phyloP scores from a whole-genome alignment of 257 asterid species.

The Ophiorrhiza pumila region DNA sequence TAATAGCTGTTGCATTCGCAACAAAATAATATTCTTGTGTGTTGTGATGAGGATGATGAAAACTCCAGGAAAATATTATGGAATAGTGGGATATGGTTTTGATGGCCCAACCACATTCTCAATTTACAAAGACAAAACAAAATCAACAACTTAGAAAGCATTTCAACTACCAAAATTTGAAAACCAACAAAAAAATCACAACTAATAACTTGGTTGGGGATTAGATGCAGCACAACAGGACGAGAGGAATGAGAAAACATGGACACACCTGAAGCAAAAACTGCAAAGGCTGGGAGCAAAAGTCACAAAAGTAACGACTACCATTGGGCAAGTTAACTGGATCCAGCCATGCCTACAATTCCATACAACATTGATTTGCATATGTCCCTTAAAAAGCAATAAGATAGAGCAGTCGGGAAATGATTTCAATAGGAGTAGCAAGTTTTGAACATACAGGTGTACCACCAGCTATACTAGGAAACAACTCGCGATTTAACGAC shows the following conservation, averaged over 20 bases:
- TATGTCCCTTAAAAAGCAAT: neutral
- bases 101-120: neutral
- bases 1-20: neutral
- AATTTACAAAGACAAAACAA: neutral
- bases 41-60: too few relatives aligned
- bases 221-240: too few relatives aligned
- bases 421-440: too few relatives aligned
- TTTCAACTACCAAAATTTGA: neutral
- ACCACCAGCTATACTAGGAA: slow-evolving; percentile 98
- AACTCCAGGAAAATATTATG: neutral
- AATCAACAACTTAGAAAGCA: neutral
- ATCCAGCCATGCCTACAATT: slow-evolving; percentile 83
- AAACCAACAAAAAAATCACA: too few relatives aligned
- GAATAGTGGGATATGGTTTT: neutral
- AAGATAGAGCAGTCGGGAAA: too few relatives aligned
- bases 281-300: slow-evolving; percentile 84
- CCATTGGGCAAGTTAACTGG: slow-evolving; percentile 71
- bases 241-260: neutral
- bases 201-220: too few relatives aligned
- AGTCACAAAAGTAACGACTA: slow-evolving; percentile 61
- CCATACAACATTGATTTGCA: slow-evolving; percentile 1
- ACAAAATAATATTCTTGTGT: neutral
- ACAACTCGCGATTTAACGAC: slow-evolving; percentile 66
- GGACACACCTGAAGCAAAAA: slow-evolving; percentile 88
- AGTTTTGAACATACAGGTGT: slow-evolving; percentile 60